phyloP scores from a whole-genome alignment of 129 eudicot species.

The Silybum marianum region DNA sequence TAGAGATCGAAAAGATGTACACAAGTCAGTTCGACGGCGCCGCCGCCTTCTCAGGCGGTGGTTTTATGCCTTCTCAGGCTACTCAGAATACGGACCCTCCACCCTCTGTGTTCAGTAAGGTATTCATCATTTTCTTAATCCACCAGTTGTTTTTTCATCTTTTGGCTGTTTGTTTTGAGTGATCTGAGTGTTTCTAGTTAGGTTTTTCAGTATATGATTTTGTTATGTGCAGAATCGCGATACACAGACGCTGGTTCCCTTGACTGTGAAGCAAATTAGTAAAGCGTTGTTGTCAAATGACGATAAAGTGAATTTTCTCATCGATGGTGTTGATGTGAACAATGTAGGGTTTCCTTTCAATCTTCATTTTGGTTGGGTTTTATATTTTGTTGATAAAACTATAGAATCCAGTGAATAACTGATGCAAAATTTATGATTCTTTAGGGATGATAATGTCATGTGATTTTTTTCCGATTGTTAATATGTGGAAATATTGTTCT shows the following conservation, averaged over 20 bases:
- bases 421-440: not conserved
- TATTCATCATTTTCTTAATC: not conserved
- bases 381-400: not conserved
- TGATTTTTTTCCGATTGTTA: not conserved
- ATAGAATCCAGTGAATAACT: not conserved
- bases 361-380: not conserved
- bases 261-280: conserved; percentile 78
- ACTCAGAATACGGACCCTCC: conserved; percentile 71
- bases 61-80: conserved; percentile 79
- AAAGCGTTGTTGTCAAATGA: conserved; percentile 53
- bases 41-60: conserved; percentile 93
- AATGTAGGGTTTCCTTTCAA: conserved; percentile 43
- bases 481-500: not conserved
- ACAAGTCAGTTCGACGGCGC: conserved; percentile 68
- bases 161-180: not conserved
- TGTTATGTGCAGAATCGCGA: conserved; percentile 59
- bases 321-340: conserved; percentile 76
- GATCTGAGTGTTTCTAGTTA: conserved; percentile 8
- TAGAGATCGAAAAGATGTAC: conserved; percentile 40
- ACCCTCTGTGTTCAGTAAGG: conserved; percentile 42
- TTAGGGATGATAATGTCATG: not conserved
- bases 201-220: not conserved
- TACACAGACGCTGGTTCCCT: conserved; percentile 64
- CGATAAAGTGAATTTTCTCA: conserved; percentile 59
- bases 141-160: not conserved